A percentile compares a stretch with the other conserved stretches of the same genome.
Conservation (phyloP, 1,284 basidiomycete genomes). For the Bondarzewia mesenterica region DNA sequence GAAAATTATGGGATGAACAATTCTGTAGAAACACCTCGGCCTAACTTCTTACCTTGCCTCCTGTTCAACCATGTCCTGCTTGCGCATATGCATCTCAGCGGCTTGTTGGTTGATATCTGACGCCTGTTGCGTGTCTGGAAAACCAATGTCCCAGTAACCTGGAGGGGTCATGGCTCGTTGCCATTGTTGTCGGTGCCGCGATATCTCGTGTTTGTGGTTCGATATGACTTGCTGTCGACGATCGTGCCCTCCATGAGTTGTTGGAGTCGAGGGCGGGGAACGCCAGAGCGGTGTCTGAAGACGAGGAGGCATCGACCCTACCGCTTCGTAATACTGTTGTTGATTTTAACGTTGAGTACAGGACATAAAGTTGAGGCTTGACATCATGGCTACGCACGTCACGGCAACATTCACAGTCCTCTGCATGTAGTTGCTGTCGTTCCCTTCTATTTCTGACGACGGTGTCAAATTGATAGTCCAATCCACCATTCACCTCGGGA, state of each 20-base stretch:
- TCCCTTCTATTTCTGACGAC: conserved; percentile 66
- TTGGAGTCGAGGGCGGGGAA: conserved; percentile 31
- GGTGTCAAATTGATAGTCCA: conserved; percentile 63
- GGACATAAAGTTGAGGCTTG: too few species aligned
- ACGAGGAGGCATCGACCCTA: conserved; percentile 61
- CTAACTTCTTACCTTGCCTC: conserved; percentile 33
- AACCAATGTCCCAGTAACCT: conserved; percentile 83
- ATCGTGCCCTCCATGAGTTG: neutral
- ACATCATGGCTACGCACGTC: conserved; percentile 46
- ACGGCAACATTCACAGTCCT: conserved; percentile 79
- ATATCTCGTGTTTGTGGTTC: conserved; percentile 67
- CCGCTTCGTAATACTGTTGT: conserved; percentile 74
- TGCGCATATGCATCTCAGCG: conserved; percentile 58
- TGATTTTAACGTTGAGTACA: too few species aligned
- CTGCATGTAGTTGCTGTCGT: conserved; percentile 62
- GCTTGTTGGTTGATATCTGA: conserved; percentile 67
- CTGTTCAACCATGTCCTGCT: conserved; percentile 44
- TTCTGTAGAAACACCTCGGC: neutral
- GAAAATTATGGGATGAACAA: neutral
- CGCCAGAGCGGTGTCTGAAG: conserved; percentile 65
- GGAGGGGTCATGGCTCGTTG: conserved; percentile 70
- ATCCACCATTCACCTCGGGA: conserved; percentile 55
- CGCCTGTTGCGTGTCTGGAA: conserved; percentile 79
- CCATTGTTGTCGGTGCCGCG: conserved; percentile 74
- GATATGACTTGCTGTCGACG: conserved; percentile 22